A percentile compares a stretch with the other conserved stretches of the same genome.
Evolutionary conservation across 345 rosid species (phyloP).

Genomic region (Anacardium occidentale): DNA sequence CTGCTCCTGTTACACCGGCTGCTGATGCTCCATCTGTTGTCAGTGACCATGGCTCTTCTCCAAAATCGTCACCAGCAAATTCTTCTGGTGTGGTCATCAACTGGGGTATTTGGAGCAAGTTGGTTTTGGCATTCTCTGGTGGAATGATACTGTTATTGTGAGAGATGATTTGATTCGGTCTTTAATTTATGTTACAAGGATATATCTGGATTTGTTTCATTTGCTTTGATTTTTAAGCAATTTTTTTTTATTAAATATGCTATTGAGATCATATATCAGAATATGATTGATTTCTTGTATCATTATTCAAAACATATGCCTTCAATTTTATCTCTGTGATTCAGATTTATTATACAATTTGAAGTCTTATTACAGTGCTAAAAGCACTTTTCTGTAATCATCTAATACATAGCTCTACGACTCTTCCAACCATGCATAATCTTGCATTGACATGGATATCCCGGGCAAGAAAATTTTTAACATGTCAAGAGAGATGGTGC

Average conservation of each 20-base stretch:
- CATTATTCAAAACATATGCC: neutral
- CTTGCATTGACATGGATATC: too few relatives aligned
- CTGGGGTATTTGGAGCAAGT: constrained; percentile 32
- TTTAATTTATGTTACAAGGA: constrained; percentile 19
- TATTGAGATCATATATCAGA: constrained; percentile 20
- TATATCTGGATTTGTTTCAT: constrained; percentile 21
- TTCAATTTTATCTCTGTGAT: neutral
- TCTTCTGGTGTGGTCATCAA: constrained; percentile 42
- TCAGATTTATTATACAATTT: neutral
- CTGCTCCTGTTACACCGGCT: constrained; percentile 64
- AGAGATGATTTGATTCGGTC: constrained; percentile 19
- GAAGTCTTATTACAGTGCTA: too few relatives aligned
- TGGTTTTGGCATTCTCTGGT: constrained; percentile 43
- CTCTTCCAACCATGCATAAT: too few relatives aligned
- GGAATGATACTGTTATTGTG: constrained; percentile 51
- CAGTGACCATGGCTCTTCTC: constrained; percentile 26
- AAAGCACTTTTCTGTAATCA: too few relatives aligned
- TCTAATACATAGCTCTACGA: too few relatives aligned
- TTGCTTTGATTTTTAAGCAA: constrained; percentile 23
- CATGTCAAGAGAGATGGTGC: too few relatives aligned
- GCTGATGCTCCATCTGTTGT: constrained; percentile 67
- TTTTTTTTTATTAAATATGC: constrained; percentile 30
- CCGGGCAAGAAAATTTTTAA: too few relatives aligned
- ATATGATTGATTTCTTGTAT: constrained; percentile 8
- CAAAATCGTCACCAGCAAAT: constrained; percentile 34